Evolutionary conservation across 768 basidiomycete genomes (phyloP).

Genomic region (Saitozyma podzolica): DNA sequence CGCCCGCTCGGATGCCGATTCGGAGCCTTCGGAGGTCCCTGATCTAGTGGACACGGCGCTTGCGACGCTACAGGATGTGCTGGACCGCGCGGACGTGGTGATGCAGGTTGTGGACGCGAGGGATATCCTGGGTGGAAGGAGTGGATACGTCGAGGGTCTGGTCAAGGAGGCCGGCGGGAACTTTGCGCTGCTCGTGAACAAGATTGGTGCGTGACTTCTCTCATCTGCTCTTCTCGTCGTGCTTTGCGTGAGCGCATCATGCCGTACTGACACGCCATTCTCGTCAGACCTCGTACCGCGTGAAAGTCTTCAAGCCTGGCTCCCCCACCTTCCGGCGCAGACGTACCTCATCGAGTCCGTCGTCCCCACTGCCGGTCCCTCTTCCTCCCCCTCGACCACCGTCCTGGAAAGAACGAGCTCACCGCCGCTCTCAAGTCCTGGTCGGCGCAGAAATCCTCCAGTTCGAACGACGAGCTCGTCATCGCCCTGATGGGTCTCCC

Average conservation of each 20-base stretch:
- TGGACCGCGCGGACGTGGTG: conserved; percentile 76
- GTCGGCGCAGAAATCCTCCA: conserved; percentile 52
- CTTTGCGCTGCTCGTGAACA: conserved; percentile 74
- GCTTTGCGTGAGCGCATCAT: neutral
- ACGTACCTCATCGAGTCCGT: conserved; percentile 66
- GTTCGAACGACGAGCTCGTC: conserved; percentile 59
- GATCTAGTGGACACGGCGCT: conserved; percentile 66
- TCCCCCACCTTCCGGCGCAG: conserved; percentile 62
- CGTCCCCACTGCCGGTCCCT: conserved; percentile 13
- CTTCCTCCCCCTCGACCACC: conserved; percentile 17
- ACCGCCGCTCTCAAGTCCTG: conserved; percentile 32
- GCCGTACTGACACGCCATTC: conserved; percentile 5
- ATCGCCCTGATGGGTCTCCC: conserved; percentile 82
- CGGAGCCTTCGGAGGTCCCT: conserved; percentile 39
- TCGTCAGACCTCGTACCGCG: conserved; percentile 72
- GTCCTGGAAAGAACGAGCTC: conserved; percentile 39
- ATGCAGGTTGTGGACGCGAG: conserved; percentile 80
- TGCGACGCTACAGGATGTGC: conserved; percentile 64
- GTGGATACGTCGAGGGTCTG: conserved; percentile 64
- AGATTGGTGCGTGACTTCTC: conserved; percentile 64
- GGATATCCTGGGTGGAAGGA: conserved; percentile 74
- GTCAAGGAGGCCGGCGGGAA: conserved; percentile 56
- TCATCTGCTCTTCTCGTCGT: neutral
- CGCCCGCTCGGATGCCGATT: conserved; percentile 56
- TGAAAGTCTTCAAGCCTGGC: conserved; percentile 73